Evolutionary conservation across 306 rosid species (phyloP).

Genomic region (Fragaria ananassa): DNA sequence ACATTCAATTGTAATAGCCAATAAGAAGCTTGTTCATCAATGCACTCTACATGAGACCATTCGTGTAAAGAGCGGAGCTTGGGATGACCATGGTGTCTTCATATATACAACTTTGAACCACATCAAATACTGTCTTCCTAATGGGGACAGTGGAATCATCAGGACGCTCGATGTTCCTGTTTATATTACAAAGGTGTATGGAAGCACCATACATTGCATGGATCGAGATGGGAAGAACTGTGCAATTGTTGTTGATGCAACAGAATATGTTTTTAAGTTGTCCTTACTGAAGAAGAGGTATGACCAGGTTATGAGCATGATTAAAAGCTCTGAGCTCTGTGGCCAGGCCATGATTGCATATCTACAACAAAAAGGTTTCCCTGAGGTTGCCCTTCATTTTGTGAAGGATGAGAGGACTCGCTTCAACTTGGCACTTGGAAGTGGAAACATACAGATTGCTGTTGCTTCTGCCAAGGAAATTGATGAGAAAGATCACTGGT

Average conservation of each 20-base stretch:
- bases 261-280: slow-evolving; percentile 78
- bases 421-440: slow-evolving; percentile 81
- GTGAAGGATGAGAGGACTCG: slow-evolving; percentile 83
- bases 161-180: slow-evolving; percentile 75
- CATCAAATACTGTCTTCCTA: slow-evolving; percentile 80
- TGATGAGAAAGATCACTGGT: slow-evolving; percentile 92
- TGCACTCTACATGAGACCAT: slow-evolving; percentile 92
- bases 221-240: slow-evolving; percentile 84
- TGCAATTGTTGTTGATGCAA: slow-evolving; percentile 59
- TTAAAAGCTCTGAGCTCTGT: slow-evolving; percentile 78
- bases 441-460: slow-evolving; percentile 85
- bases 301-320: slow-evolving; percentile 84
- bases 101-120: slow-evolving; percentile 81
- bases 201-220: slow-evolving; percentile 64
- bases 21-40: slow-evolving; percentile 76
- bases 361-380: slow-evolving; percentile 86
- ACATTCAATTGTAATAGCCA: slow-evolving; percentile 74
- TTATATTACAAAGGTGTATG: slow-evolving; percentile 68
- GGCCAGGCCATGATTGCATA: slow-evolving; percentile 90
- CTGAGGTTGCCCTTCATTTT: slow-evolving; percentile 91
- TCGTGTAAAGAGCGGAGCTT: slow-evolving; percentile 87
- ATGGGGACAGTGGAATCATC: slow-evolving; percentile 81
- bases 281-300: slow-evolving; percentile 63
- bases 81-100: slow-evolving; percentile 89
- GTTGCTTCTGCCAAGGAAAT: slow-evolving; percentile 91